phyloP scores from a whole-genome alignment of 2,329 filamentous ascomycete genomes.

The Aspergillus sergii region DNA sequence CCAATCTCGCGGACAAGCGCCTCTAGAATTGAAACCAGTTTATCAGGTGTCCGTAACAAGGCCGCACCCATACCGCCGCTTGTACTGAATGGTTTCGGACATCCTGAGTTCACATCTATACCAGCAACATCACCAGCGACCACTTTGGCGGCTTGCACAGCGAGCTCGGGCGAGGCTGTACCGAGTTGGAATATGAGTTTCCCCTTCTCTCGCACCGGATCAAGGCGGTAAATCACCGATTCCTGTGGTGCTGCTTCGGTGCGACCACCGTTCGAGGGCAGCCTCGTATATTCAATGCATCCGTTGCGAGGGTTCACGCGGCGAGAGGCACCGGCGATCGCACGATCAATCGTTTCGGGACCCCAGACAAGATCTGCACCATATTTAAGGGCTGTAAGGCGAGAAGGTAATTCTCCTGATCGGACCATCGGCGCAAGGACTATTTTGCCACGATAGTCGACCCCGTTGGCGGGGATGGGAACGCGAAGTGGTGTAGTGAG shows the following conservation, averaged over 20 bases:
- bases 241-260: constrained; percentile 47
- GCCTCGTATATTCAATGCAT: constrained; percentile 82
- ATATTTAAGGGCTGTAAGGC: constrained; percentile 87
- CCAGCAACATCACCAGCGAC: constrained; percentile 87
- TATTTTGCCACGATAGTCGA: constrained; percentile 91
- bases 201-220: constrained; percentile 73
- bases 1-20: constrained; percentile 79
- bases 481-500: constrained; percentile 61
- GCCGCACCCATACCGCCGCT: constrained; percentile 94
- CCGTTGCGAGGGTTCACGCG: constrained; percentile 73
- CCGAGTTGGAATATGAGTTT: constrained; percentile 90
- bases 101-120: constrained; percentile 98
- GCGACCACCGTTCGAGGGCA: constrained; percentile 67
- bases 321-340: constrained; percentile 84
- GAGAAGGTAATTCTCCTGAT: constrained; percentile 91
- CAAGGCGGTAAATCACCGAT: constrained; percentile 80
- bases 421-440: constrained; percentile 98
- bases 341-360: constrained; percentile 89
- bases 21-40: constrained; percentile 78
- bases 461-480: constrained; percentile 82
- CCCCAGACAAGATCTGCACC: constrained; percentile 98
- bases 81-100: constrained; percentile 95
- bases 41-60: constrained; percentile 80
- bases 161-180: constrained; percentile 77
- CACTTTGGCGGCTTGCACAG: constrained; percentile 80